A percentile compares a stretch with the other conserved stretches of the same genome.
These are phyloP conservation scores for Fusarium incarnatum DNA, from an alignment of 2,329 filamentous ascomycete genomes.

Conservation along the genomic window DNA sequence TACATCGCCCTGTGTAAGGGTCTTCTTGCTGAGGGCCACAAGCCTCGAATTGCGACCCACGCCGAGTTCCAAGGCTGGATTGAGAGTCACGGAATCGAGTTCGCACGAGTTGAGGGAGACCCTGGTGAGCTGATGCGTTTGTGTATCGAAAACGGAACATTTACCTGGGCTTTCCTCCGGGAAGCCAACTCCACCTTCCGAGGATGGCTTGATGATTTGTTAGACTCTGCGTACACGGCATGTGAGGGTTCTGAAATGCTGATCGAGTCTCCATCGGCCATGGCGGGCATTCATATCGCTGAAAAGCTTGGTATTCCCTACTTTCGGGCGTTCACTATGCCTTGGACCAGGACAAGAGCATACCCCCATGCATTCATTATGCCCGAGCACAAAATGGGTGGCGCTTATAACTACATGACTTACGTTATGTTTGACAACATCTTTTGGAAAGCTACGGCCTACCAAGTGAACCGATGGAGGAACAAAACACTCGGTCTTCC, in stretches of 20 bases:
- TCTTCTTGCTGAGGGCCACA: slow-evolving; percentile 87
- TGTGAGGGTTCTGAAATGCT: slow-evolving; percentile 90
- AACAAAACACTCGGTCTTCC: slow-evolving; percentile 82
- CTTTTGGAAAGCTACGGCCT: slow-evolving; percentile 93
- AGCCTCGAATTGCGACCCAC: slow-evolving; percentile 89
- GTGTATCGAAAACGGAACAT: slow-evolving; percentile 97
- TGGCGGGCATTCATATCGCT: slow-evolving; percentile 97
- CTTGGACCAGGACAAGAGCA: slow-evolving; percentile 94
- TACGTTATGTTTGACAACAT: slow-evolving; percentile 97
- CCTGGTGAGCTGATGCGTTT: slow-evolving; percentile 94
- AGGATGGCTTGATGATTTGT: slow-evolving; percentile 92
- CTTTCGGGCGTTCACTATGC: slow-evolving; percentile 98
- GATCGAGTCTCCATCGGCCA: slow-evolving; percentile 95
- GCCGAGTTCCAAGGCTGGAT: slow-evolving; percentile 91
- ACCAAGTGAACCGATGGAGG: slow-evolving; percentile 93
- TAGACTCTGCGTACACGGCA: slow-evolving; percentile 82
- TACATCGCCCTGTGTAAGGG: slow-evolving; percentile 97
- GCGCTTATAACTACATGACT: slow-evolving; percentile 92
- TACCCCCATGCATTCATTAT: slow-evolving; percentile 98
- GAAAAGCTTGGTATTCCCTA: slow-evolving; percentile 94
- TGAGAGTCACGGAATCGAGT: slow-evolving; percentile 92
- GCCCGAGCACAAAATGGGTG: slow-evolving; percentile 92
- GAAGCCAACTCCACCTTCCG: slow-evolving; percentile 91
- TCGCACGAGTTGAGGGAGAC: slow-evolving; percentile 87
- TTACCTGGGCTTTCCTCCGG: slow-evolving; percentile 89